Conservation (phyloP, 495 filamentous ascomycete genomes). For the Pseudevernia furfuracea region DNA sequence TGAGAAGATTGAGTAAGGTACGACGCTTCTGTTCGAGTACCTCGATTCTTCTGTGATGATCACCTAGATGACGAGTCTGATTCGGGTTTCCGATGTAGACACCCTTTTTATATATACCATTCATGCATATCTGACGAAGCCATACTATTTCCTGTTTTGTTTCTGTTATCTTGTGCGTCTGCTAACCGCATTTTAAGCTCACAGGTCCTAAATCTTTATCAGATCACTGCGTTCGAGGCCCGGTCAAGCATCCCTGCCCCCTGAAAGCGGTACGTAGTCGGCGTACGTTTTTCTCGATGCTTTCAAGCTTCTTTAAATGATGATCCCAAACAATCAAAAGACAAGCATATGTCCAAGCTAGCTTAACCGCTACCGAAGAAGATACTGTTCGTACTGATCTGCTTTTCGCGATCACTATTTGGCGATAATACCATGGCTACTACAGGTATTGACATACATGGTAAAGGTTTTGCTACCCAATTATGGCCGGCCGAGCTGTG, state of each 20-base stretch:
- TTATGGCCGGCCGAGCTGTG: background rate
- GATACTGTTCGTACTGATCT: conserved; percentile 45
- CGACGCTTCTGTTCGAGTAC: conserved; percentile 13
- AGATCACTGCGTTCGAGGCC: background rate
- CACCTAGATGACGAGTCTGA: conserved; percentile 57
- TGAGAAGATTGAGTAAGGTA: conserved; percentile 20
- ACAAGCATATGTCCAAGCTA: conserved; percentile 57
- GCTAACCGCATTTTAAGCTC: conserved; percentile 1
- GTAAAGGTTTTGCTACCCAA: conserved; percentile 9
- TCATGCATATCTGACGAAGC: conserved; percentile 48
- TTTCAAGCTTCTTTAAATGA: conserved; percentile 32
- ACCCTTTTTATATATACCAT: conserved; percentile 48
- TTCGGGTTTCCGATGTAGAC: conserved; percentile 55
- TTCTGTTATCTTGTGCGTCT: conserved; percentile 8
- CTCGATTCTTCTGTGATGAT: conserved; percentile 40
- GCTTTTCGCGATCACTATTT: conserved; percentile 1
- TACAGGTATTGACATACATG: conserved; percentile 26
- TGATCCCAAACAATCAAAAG: conserved; percentile 45
- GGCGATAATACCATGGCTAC: background rate
- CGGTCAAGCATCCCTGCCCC: background rate
- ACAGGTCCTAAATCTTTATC: background rate
- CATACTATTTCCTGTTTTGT: background rate
- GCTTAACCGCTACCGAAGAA: conserved; percentile 40
- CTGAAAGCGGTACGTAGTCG: background rate
- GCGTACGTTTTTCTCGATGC: conserved; percentile 8